Base-by-base conservation (phyloP, 2,329 filamentous ascomycete genomes). In the Pseudonectria buxi region DNA sequence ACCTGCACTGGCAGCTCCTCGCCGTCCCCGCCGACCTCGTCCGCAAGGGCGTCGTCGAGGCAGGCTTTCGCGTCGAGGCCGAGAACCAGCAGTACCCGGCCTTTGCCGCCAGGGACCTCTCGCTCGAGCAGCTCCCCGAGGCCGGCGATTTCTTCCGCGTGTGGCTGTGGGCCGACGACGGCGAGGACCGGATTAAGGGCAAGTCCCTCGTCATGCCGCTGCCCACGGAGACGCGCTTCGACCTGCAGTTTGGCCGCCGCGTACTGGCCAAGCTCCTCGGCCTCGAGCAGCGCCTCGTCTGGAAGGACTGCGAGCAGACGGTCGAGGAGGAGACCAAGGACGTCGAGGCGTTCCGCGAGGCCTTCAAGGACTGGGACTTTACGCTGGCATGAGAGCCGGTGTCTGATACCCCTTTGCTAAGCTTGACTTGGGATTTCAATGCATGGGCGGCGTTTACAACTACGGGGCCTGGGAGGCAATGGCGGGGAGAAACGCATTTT, bases 1-100 rank as follows among this genome's bases (percentile, higher is more conserved):
- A 98, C 57, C 73, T 82, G 2, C 90, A 96, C 55, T 95, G 89
- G 92, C 94, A 98, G 61, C 83, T 94, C 48, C 66, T 96, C 22
- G 87, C 92, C 1, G 69, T 94, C 1, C 76, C 83, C 0, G 67
- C 74, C 0, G 71, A 83, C 9, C 65, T 86, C 29, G 74, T 95
- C 33, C 66, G 64, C 14, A 78, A 78, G 30, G 84, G 85, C 0
- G 69, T 94, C 2, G 85, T 94, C 0, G 87, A 95, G 57, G 86
- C 85, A 0, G 90, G 82, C 0, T 95, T 98, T 65, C 81, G 82
- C 35, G 85, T 94, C 2, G 80, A 95, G 55, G 88, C 87, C 0
- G 84, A 94, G 57, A 94, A 94, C 48, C 56, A 69, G 30, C 59
- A 67, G 37, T 73, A 76, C 37, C 75, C 77, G 1, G 48, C 62